Percentiles rank a stretch among this genome's conserved stretches.
Evolutionary conservation across 2,329 filamentous ascomycete species (phyloP).

Genomic region (Epichloe uncinata): DNA sequence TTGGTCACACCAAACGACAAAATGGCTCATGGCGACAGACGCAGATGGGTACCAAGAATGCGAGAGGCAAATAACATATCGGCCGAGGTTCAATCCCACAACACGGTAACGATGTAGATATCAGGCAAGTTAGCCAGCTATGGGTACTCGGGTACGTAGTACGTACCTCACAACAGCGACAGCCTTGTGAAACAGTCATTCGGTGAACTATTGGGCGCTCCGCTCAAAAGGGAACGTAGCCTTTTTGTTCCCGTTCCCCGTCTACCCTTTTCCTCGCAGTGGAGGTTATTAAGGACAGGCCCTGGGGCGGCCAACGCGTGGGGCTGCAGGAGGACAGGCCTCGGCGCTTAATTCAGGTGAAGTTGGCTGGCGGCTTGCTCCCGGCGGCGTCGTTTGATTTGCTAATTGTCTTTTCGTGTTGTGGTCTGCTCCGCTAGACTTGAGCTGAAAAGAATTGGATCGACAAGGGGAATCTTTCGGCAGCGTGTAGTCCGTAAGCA

Average conservation of each 20-base stretch:
- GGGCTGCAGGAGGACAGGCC: constrained; percentile 39
- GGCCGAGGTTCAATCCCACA: too few species aligned
- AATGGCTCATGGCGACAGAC: too few species aligned
- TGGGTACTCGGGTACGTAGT: background rate
- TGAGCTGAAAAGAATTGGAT: background rate
- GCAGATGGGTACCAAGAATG: too few species aligned
- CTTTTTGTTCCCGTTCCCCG: background rate
- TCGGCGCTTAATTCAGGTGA: constrained; percentile 41
- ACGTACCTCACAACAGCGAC: background rate
- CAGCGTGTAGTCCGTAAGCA: too few species aligned
- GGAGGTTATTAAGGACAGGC: constrained; percentile 11
- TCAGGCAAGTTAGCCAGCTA: too few species aligned
- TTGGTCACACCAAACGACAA: too few species aligned
- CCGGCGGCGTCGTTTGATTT: constrained; percentile 19
- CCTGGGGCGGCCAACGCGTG: constrained; percentile 16
- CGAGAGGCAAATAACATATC: too few species aligned
- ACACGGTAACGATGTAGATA: too few species aligned
- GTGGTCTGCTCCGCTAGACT: too few species aligned
- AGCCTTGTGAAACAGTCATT: background rate
- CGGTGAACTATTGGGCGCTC: too few species aligned
- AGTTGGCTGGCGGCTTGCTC: constrained; percentile 23
- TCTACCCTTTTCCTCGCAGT: constrained; percentile 4
- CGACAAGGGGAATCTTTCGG: background rate
- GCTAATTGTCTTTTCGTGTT: too few species aligned
- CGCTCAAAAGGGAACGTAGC: background rate